Evolutionary conservation across 768 basidiomycete species (phyloP).

Genomic region (Kondoa malvinella): DNA sequence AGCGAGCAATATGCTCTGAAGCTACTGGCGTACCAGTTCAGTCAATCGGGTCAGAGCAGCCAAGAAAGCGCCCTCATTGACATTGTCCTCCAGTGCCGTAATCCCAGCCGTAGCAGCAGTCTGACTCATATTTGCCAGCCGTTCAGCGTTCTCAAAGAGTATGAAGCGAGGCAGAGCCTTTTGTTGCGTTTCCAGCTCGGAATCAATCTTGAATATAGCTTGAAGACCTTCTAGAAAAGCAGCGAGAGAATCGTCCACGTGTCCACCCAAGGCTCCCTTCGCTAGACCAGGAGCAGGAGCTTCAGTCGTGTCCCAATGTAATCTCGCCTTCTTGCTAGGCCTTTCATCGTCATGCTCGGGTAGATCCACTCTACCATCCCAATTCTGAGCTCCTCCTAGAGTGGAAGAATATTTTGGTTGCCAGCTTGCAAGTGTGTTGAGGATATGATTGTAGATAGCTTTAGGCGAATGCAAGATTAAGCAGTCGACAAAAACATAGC

Average conservation of each 20-base stretch:
- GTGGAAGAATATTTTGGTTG: not conserved
- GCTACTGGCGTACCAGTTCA: not conserved
- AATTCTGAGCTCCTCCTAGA: not conserved
- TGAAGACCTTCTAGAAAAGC: not conserved
- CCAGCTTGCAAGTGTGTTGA: constrained; percentile 2
- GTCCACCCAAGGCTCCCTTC: not conserved
- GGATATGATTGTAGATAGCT: not conserved
- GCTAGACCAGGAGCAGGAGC: not conserved
- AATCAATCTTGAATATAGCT: not conserved
- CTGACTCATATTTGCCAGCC: not conserved
- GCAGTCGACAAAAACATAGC: not conserved
- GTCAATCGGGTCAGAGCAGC: constrained; percentile 1
- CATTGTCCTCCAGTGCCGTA: not conserved
- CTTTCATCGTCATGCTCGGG: not conserved
- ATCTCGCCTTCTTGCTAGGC: not conserved
- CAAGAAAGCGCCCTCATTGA: not conserved
- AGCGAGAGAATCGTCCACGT: not conserved
- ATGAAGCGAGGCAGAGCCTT: not conserved
- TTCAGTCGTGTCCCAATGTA: constrained; percentile 5
- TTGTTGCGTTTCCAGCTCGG: not conserved
- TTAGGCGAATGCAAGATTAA: not conserved
- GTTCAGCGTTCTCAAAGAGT: constrained; percentile 1
- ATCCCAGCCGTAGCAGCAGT: not conserved
- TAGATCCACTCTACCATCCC: constrained; percentile 5
- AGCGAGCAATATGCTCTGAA: not conserved